Conservation (phyloP, 768 basidiomycete genomes). For the Boletus vinaceobasis region DNA sequence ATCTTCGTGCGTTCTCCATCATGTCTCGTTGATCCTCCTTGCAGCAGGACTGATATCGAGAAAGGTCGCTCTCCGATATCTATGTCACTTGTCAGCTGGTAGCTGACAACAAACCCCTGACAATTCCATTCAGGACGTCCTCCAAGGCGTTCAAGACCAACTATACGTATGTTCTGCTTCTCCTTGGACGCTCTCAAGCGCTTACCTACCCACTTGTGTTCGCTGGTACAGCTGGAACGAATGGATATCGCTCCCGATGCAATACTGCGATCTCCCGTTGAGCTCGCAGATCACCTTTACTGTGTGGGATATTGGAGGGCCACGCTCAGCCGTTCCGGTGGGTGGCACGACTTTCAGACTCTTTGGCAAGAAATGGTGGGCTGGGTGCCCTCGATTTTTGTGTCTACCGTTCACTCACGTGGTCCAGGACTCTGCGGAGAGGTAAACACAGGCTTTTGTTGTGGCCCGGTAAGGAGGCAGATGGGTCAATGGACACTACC, state of each 20-base stretch:
- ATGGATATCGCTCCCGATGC: slow-evolving; percentile 87
- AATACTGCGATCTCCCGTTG: slow-evolving; percentile 89
- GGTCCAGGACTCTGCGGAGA: slow-evolving; percentile 72
- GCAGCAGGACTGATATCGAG: slow-evolving; percentile 18
- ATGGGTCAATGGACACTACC: slow-evolving; percentile 72
- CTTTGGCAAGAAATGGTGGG: slow-evolving; percentile 92
- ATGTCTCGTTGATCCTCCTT: slow-evolving; percentile 3
- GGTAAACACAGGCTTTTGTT: slow-evolving; percentile 88
- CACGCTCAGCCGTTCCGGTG: slow-evolving; percentile 74
- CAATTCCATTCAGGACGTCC: slow-evolving; percentile 86
- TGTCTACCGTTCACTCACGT: background rate
- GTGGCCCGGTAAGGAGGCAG: slow-evolving; percentile 83
- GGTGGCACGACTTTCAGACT: slow-evolving; percentile 89
- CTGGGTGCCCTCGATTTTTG: background rate
- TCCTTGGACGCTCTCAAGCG: background rate
- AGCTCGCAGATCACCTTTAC: slow-evolving; percentile 90
- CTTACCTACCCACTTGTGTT: background rate
- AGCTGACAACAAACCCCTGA: slow-evolving; percentile 90
- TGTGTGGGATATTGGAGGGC: slow-evolving; percentile 91
- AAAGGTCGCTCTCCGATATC: slow-evolving; percentile 84
- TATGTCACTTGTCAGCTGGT: slow-evolving; percentile 91
- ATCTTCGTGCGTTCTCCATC: slow-evolving; percentile 49
- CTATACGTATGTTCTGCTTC: slow-evolving; percentile 54
- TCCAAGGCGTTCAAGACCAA: slow-evolving; percentile 88
- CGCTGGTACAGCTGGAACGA: slow-evolving; percentile 79